These are phyloP conservation scores for Pseudonitzschia multiseries DNA, from an alignment of 108 stramenopile species.

Conservation along the genomic window DNA sequence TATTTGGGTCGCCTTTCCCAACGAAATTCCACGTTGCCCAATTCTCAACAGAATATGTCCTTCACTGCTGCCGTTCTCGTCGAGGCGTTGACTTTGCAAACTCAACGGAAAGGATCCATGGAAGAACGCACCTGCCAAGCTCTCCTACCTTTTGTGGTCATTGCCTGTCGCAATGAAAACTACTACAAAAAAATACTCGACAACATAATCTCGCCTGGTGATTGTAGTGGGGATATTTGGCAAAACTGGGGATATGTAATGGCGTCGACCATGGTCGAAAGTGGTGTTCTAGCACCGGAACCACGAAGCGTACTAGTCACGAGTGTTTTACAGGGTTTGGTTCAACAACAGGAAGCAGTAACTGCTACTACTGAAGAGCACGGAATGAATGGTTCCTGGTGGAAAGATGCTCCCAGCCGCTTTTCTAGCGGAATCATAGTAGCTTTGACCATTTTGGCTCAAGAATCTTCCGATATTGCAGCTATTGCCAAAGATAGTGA, in stretches of 20 bases:
- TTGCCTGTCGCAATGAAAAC: slow-evolving; percentile 37
- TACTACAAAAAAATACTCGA: slow-evolving; percentile 8
- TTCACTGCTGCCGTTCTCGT: slow-evolving; percentile 66
- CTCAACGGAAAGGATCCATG: slow-evolving; percentile 33
- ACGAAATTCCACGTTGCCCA: slow-evolving; percentile 25
- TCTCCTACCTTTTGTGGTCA: slow-evolving; percentile 41
- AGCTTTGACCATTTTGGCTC: slow-evolving; percentile 5
- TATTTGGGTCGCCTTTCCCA: slow-evolving; percentile 41
- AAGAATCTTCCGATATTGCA: slow-evolving; percentile 1
- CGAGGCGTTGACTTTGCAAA: slow-evolving; percentile 55
- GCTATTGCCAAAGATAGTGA: neutral
- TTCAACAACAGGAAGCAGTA: slow-evolving; percentile 1
- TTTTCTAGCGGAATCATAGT: slow-evolving; percentile 11
- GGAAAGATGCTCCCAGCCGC: neutral
- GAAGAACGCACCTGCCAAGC: slow-evolving; percentile 50
- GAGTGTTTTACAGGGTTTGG: slow-evolving; percentile 31
- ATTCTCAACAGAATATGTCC: slow-evolving; percentile 42
- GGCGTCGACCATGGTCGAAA: slow-evolving; percentile 47
- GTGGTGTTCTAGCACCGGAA: slow-evolving; percentile 29
- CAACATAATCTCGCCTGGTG: neutral
- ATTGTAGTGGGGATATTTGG: slow-evolving; percentile 6
- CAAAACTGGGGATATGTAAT: slow-evolving; percentile 44
- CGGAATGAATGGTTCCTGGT: neutral
- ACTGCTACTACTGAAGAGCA: neutral
- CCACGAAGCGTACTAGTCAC: slow-evolving; percentile 15